A percentile compares a stretch with the other conserved stretches of the same genome.
Conservation (phyloP, 176 grass and related monocot species). For the Oryza australiensis region DNA sequence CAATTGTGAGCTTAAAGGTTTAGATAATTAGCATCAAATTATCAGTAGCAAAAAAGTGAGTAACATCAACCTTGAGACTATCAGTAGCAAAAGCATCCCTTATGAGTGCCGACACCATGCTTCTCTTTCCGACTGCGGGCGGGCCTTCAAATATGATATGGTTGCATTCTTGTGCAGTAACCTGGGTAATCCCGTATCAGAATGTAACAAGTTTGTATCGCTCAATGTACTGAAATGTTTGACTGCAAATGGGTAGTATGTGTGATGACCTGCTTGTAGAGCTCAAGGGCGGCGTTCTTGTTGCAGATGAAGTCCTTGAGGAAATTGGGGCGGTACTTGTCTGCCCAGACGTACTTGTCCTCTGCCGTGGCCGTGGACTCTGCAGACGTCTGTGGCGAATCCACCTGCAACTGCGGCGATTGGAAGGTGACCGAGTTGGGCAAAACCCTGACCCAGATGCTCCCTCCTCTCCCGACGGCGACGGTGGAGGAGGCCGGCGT, state of each 20-base stretch:
- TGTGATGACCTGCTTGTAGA: conserved; percentile 45
- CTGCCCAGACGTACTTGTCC: conserved; percentile 56
- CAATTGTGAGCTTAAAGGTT: not conserved
- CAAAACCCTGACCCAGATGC: conserved; percentile 29
- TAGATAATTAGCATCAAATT: not conserved
- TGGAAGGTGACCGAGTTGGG: not conserved
- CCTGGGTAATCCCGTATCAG: conserved; percentile 26
- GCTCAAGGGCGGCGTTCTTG: conserved; percentile 34
- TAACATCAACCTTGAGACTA: conserved; percentile 31
- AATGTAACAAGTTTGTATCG: not conserved
- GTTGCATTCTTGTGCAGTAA: conserved; percentile 6
- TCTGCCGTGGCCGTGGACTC: not conserved
- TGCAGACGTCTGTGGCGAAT: not conserved
- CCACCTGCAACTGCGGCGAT: conserved; percentile 7
- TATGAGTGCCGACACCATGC: conserved; percentile 60
- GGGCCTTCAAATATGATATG: conserved; percentile 70
- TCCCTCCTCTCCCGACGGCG: conserved; percentile 5
- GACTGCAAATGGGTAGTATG: not conserved
- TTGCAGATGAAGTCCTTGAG: conserved; percentile 68
- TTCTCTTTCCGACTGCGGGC: conserved; percentile 53
- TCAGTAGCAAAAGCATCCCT: conserved; percentile 51
- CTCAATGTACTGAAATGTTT: not conserved
- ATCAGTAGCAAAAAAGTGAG: conserved; percentile 28
- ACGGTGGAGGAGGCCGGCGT: not conserved
- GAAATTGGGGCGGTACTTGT: conserved; percentile 52